Conservation (phyloP, 78 protist genomes). For the slime mould (Dictyostelium discoideum) region dicty_2.7 NC_007088.5:4213501-4214000, state of each 20-base stretch:
- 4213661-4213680: no score
- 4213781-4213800: no score
- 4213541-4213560: no score
- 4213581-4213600: not conserved
- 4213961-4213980: not conserved
- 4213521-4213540: no score
- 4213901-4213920: slow-evolving; percentile 61
- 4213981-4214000: no score
- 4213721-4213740: no score
- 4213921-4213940: slow-evolving; percentile 18
- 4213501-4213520: no score
- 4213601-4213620: not conserved
- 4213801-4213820: slow-evolving; percentile 25
- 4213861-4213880: slow-evolving; percentile 72
- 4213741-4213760: no score
- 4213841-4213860: slow-evolving; percentile 80
- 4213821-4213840: slow-evolving; percentile 40
- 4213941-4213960: not conserved
- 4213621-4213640: not conserved
- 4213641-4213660: no score
- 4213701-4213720: no score
- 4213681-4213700: no score
- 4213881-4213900: slow-evolving; percentile 81
- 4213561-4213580: not conserved
- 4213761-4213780: not conserved